Percentiles rank a stretch among this genome's conserved stretches.
Conservation (phyloP, 176 grass and related monocot genomes). For the Avena eriantha region DNA sequence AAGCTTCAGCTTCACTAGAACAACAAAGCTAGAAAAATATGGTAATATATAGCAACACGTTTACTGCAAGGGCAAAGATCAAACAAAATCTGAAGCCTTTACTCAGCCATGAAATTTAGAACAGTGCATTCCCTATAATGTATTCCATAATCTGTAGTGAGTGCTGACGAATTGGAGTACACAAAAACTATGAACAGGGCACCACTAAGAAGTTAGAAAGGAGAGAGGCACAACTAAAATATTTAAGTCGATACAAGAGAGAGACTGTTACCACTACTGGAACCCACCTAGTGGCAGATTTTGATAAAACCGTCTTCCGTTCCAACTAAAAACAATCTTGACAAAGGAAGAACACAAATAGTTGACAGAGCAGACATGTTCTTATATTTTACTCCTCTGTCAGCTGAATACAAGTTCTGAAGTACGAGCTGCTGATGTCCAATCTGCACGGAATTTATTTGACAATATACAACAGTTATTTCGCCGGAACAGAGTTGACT, state of each 20-base stretch:
- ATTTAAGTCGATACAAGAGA: not conserved
- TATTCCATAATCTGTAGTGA: not conserved
- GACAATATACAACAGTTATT: slow-evolving; percentile 26
- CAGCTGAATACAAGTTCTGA: slow-evolving; percentile 71
- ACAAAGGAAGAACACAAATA: slow-evolving; percentile 83
- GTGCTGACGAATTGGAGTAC: slow-evolving; percentile 18
- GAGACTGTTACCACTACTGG: slow-evolving; percentile 32
- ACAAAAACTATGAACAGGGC: slow-evolving; percentile 3
- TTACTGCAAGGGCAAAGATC: slow-evolving; percentile 7
- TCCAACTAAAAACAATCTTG: slow-evolving; percentile 91
- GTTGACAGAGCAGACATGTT: slow-evolving; percentile 79
- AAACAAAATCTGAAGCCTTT: slow-evolving; percentile 29
- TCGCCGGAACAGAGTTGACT: not conserved
- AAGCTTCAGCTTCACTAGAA: slow-evolving; percentile 21
- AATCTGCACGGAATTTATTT: slow-evolving; percentile 34
- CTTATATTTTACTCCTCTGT: slow-evolving; percentile 78
- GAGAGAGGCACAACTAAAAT: slow-evolving; percentile 18
- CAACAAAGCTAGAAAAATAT: slow-evolving; percentile 3
- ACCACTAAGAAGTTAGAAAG: not conserved
- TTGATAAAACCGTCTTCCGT: slow-evolving; percentile 95
- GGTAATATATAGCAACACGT: not conserved
- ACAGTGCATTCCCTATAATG: not conserved
- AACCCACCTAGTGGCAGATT: slow-evolving; percentile 75
- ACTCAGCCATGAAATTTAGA: slow-evolving; percentile 36
- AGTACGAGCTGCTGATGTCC: slow-evolving; percentile 69